These are phyloP conservation scores for Croton setiger DNA, from an alignment of 441 rosid species.

Conservation along the genomic window DNA sequence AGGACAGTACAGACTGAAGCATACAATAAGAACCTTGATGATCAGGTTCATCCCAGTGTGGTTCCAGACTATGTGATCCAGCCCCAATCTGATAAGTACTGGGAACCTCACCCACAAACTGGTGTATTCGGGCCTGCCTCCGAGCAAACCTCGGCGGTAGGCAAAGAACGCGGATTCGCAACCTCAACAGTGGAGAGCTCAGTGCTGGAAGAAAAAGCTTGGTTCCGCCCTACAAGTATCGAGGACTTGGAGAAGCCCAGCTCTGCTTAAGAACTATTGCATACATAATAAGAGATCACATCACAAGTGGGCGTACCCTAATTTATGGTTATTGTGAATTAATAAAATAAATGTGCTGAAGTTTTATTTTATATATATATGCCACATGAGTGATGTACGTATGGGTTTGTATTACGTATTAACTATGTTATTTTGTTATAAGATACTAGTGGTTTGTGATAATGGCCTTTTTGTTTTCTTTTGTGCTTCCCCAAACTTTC, in stretches of 20 bases:
- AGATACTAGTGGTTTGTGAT: neutral
- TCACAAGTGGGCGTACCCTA: neutral
- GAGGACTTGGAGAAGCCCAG: constrained; percentile 83
- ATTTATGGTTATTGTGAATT: neutral
- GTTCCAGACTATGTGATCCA: constrained; percentile 71
- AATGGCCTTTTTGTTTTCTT: neutral
- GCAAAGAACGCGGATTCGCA: constrained; percentile 7
- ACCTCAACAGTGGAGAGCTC: constrained; percentile 24
- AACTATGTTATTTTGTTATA: neutral
- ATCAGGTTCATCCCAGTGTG: constrained; percentile 40
- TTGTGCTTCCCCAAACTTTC: neutral
- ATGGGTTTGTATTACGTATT: no score
- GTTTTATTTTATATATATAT: neutral
- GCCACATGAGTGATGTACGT: neutral
- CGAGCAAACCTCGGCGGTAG: constrained; percentile 28
- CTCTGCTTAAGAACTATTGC: constrained; percentile 26
- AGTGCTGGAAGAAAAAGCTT: constrained; percentile 73
- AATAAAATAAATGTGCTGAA: constrained; percentile 11
- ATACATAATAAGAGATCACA: no score
- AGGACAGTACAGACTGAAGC: constrained; percentile 48
- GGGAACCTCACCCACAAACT: constrained; percentile 86
- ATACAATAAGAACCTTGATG: constrained; percentile 83
- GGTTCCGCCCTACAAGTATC: constrained; percentile 82
- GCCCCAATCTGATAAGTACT: constrained; percentile 65
- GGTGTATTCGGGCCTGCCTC: constrained; percentile 82